Evolutionary conservation across 176 grass and related monocot genomes (phyloP), one percentile per base, ranked within the genome.

Genomic region (Ensete ventricosum): DNA sequence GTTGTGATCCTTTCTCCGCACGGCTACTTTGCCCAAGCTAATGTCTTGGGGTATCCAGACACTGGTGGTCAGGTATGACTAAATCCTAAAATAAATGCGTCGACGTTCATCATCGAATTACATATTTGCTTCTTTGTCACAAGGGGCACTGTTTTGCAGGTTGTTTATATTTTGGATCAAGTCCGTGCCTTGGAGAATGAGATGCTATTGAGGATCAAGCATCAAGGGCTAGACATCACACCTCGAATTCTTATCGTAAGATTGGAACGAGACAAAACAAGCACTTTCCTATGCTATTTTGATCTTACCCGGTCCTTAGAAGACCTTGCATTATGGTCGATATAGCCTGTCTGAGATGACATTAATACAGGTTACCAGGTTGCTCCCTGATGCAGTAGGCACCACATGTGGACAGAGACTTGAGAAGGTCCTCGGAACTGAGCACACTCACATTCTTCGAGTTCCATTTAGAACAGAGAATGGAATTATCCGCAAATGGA

Each of bases 111-210:
- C 5, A 50, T 77, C 8, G 81, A 16, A 9, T 70, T 34, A 2
- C 25, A 14, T 22, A 53, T 65, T 79, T 79, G 12, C 78, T 73
- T 9, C 19, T 62, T n/a, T n/a, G n/a, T n/a, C 26, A 49, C 64
- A 43, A 63, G 70, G 70, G 59, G 57, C 9, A 62, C 16, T 9
- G 68, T 84, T 96, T 55, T 89, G 93, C 23, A 96, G 93, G 93
- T 97, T 81, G 93, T 97, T 52, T 97, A 97, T 78, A 97, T 97
- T 75, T 80, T 97, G 87, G 93, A 97, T 69, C 93, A 97, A 97
- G 90, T 97, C 23, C 89, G 93, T 50, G 93, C 90, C 73, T 86
- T 97, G 87, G 93, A 97, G 81, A 87, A 83, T 16, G 93, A 97
- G 84, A 97, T 97, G 93, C 55, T 97, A 9, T 65, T 92, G 78